Percentiles rank a stretch among this genome's conserved stretches.
Evolutionary conservation across 2,329 filamentous ascomycete genomes (phyloP).

Genomic region (Lachnellula hyalina): DNA sequence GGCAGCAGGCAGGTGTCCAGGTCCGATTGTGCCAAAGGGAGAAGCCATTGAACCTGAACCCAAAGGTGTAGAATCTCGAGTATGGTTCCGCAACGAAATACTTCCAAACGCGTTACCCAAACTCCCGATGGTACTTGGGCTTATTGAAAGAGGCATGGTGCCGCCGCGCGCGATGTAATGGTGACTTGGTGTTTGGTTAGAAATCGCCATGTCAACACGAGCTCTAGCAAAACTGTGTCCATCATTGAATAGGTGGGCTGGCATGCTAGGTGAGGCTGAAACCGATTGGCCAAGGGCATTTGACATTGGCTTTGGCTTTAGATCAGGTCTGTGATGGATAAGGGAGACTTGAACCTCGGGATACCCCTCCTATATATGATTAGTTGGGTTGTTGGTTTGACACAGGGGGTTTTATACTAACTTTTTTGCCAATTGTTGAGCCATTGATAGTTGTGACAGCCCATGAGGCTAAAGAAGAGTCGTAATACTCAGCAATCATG

Average conservation of each 20-base stretch:
- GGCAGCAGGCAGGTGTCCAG: background rate
- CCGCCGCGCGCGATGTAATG: background rate
- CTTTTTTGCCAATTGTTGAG: background rate
- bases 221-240: background rate
- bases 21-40: background rate
- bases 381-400: background rate
- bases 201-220: background rate
- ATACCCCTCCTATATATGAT: background rate
- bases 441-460: slow-evolving; percentile 33
- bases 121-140: background rate
- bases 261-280: background rate
- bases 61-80: background rate
- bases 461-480: slow-evolving; percentile 39
- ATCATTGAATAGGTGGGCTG: background rate
- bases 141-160: background rate
- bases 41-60: background rate
- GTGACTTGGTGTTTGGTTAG: background rate
- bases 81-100: background rate
- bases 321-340: background rate
- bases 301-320: background rate
- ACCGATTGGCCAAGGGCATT: background rate
- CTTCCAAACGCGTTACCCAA: background rate
- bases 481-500: slow-evolving; percentile 49
- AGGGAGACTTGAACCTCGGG: background rate
- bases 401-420: background rate